phyloP scores from a whole-genome alignment of 768 basidiomycete genomes.

The Lactarius evosmus region DNA sequence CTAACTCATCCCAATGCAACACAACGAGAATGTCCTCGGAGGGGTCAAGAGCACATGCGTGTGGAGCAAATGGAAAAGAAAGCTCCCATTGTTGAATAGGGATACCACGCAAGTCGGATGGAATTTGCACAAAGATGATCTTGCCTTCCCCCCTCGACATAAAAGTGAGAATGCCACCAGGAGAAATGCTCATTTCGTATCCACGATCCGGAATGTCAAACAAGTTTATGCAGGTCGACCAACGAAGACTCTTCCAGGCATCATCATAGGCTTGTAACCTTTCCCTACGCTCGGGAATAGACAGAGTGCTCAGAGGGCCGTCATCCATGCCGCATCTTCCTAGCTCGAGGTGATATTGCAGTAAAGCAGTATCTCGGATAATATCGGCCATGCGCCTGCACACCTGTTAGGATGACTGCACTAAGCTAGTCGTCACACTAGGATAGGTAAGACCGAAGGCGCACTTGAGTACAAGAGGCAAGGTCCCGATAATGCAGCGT shows the following conservation, averaged over 20 bases:
- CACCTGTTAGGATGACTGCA: conserved; percentile 2
- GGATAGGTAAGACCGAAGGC: background rate
- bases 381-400: conserved; percentile 7
- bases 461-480: conserved; percentile 5
- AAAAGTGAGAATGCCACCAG: conserved; percentile 13
- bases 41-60: conserved; percentile 4
- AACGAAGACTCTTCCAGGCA: conserved; percentile 5
- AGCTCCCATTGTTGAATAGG: conserved; percentile 12
- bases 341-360: conserved; percentile 14
- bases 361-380: conserved; percentile 1
- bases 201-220: background rate
- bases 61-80: conserved; percentile 5
- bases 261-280: background rate
- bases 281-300: conserved; percentile 13
- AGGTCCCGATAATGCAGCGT: conserved; percentile 10
- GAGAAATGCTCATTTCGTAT: background rate
- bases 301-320: conserved; percentile 1
- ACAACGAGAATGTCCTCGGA: conserved; percentile 14
- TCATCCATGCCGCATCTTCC: conserved; percentile 8
- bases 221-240: conserved; percentile 10
- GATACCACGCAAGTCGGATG: conserved; percentile 8
- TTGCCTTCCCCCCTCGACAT: background rate
- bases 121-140: conserved; percentile 8
- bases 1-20: background rate
- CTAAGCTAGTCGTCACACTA: background rate